Evolutionary conservation across 129 eudicot genomes (phyloP), one percentile per base, ranked within the genome.

Genomic region (Gnaphalium uliginosum): DNA sequence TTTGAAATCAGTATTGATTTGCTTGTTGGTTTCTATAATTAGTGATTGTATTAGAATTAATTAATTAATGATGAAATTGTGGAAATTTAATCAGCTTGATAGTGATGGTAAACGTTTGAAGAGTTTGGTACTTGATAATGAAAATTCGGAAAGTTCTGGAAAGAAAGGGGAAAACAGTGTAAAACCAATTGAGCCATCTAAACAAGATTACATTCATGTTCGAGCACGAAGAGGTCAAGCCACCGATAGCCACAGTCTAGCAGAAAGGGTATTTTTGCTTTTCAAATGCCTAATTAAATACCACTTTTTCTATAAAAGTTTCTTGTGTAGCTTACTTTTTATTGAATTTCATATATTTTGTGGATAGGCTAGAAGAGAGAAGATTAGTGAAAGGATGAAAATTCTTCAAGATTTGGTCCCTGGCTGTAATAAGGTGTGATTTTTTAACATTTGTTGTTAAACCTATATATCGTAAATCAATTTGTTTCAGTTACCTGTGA

Each of bases 181-280:
- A 77, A 90, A 88, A 74, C 85, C 86, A 26, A 25, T 86, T 37
- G 96, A 94, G 21, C 92, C 89, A 18, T 81, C 96, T 19, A 94
- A 94, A 76, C 96, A 88, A 79, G 98, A 94, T 81, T 94, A 88
- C 75, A 94, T 94, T 53, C 98, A 94, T 41, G 98, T 94, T 60
- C 89, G 98, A 78, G 98, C 98, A 29, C 82, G 98, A 77, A 82
- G 98, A 73, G 98, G 98, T 66, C 98, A 94, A 91, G 98, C 98
- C 46, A 94, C 98, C 15, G 98, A 93, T 84, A 93, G 98, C 83
- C 98, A 93, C 76, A 93, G 98, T 81, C 78, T 93, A 24, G 98
- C 98, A 29, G 98, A 94, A 84, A 87, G 98, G 81, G 98, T 94
- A 88, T 87, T 60, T n/a, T 13, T 64, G 30, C 27, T 54, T 39